Evolutionary conservation across 2,329 filamentous ascomycete species (phyloP).

Genomic region (Beauveria bassiana): DNA sequence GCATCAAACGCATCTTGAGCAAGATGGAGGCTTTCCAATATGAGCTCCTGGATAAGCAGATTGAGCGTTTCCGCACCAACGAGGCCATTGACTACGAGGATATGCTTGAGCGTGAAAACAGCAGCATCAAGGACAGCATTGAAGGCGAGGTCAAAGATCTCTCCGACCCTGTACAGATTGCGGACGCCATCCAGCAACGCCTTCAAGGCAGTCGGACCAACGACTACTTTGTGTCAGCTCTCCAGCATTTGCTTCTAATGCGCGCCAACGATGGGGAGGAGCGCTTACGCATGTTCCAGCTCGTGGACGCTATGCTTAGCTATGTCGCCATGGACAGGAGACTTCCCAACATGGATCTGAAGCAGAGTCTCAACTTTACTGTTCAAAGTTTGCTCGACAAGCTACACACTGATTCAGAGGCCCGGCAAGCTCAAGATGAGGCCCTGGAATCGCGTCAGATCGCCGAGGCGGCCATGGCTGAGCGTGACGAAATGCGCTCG

Average conservation of each 20-base stretch:
- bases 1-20: constrained; percentile 83
- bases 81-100: constrained; percentile 98
- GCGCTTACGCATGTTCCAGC: constrained; percentile 87
- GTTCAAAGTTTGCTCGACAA: constrained; percentile 94
- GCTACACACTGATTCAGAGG: constrained; percentile 92
- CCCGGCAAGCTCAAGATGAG: constrained; percentile 85
- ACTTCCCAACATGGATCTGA: constrained; percentile 92
- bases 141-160: constrained; percentile 86
- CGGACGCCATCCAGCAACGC: constrained; percentile 82
- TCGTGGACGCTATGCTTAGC: constrained; percentile 97
- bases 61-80: constrained; percentile 86
- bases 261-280: constrained; percentile 89
- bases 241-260: constrained; percentile 92
- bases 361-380: constrained; percentile 95
- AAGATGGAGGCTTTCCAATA: constrained; percentile 99
- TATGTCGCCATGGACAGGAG: constrained; percentile 98
- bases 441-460: constrained; percentile 84
- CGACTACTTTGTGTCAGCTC: constrained; percentile 90
- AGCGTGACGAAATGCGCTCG: constrained; percentile 88
- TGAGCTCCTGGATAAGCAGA: constrained; percentile 96
- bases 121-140: constrained; percentile 79
- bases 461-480: constrained; percentile 89
- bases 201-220: constrained; percentile 77
- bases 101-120: constrained; percentile 83
- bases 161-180: constrained; percentile 86